Evolutionary conservation across 106 monocot species (phyloP).

Genomic region (Vanilla planifolia): DNA sequence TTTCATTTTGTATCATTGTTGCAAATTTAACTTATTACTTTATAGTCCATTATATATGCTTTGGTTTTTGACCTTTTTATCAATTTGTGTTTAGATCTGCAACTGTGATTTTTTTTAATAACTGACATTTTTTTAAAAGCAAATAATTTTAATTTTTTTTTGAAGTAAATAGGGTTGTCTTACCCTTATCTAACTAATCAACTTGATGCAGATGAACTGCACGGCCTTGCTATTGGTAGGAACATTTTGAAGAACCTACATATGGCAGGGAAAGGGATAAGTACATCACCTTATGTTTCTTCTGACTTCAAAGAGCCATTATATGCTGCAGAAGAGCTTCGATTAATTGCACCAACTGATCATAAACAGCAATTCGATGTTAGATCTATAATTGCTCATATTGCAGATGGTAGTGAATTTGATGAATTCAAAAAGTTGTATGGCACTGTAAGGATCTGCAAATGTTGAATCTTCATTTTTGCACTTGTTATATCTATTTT

Average conservation of each 20-base stretch:
- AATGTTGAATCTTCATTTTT: conserved; percentile 7
- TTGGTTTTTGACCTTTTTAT: background rate
- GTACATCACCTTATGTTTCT: conserved; percentile 17
- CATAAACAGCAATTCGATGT: conserved; percentile 84
- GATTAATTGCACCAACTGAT: conserved; percentile 84
- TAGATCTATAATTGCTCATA: conserved; percentile 85
- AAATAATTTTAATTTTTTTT: too few species aligned
- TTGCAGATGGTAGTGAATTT: conserved; percentile 98
- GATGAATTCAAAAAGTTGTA: conserved; percentile 98
- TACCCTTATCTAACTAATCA: background rate
- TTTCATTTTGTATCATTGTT: background rate
- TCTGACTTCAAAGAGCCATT: conserved; percentile 56
- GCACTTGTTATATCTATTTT: background rate
- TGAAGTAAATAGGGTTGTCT: background rate
- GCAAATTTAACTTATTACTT: background rate
- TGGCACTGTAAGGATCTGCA: conserved; percentile 73
- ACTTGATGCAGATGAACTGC: conserved; percentile 80
- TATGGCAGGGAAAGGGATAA: conserved; percentile 62
- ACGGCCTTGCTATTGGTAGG: conserved; percentile 81
- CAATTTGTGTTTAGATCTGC: background rate
- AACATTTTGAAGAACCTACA: conserved; percentile 88
- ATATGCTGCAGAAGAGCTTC: conserved; percentile 73
- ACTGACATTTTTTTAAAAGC: too few species aligned
- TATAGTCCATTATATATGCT: background rate
- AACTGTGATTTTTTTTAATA: conserved; percentile 6